Evolutionary conservation across 331 rosid genomes (phyloP).

Genomic region (Malus hybrid): DNA sequence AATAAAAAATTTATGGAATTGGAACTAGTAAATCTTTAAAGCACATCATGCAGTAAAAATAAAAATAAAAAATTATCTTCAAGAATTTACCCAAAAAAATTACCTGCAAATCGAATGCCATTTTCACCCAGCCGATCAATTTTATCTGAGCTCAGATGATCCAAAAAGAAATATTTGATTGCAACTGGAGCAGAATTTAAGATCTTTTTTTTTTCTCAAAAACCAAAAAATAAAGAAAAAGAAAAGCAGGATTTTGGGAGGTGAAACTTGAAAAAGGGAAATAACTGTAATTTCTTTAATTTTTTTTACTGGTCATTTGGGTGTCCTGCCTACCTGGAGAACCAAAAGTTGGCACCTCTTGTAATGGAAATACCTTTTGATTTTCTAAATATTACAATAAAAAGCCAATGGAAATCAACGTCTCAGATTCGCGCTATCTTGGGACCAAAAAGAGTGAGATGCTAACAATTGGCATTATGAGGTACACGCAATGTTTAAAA

Average conservation of each 20-base stretch:
- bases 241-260: background rate
- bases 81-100: background rate
- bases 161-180: background rate
- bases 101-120: slow-evolving; percentile 3
- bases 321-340: slow-evolving; percentile 1
- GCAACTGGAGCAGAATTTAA: background rate
- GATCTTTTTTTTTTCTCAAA: background rate
- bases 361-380: slow-evolving; percentile 25
- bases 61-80: background rate
- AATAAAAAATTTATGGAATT: too few species aligned
- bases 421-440: slow-evolving; percentile 3
- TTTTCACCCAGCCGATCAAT: background rate
- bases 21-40: background rate
- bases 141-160: background rate
- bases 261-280: background rate
- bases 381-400: slow-evolving; percentile 14
- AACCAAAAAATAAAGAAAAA: background rate
- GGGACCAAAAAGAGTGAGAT: background rate
- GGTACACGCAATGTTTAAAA: too few species aligned
- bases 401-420: background rate
- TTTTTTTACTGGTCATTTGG: background rate
- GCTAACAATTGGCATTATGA: background rate
- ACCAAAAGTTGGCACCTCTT: slow-evolving; percentile 30
- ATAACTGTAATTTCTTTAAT: background rate
- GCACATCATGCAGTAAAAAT: background rate